Conservation (phyloP, 306 rosid species). For the Pterocarpus santalinus region DNA sequence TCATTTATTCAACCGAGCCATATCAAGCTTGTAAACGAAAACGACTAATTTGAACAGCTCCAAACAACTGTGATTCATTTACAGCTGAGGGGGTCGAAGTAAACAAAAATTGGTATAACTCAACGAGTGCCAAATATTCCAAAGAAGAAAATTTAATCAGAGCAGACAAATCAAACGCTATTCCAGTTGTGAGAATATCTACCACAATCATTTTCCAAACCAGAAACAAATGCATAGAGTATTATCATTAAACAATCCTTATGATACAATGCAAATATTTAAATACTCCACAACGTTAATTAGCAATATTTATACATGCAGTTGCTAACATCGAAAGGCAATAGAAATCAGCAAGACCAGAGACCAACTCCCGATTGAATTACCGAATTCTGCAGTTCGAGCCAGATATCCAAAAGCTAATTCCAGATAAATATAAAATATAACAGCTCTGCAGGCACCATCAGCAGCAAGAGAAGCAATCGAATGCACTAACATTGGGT, state of each 20-base stretch:
- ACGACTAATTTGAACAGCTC: not conserved
- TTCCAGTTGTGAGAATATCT: not conserved
- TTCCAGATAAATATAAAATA: conserved; percentile 30
- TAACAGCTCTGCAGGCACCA: conserved; percentile 41
- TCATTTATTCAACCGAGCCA: not conserved
- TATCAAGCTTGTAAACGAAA: not conserved
- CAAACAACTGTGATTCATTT: not conserved
- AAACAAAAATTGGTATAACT: not conserved
- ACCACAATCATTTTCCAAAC: not conserved
- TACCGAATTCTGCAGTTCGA: conserved; percentile 23
- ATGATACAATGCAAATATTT: conserved; percentile 33
- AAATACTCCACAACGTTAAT: conserved; percentile 6
- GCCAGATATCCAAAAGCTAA: conserved; percentile 41
- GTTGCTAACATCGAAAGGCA: conserved; percentile 39
- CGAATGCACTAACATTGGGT: conserved; percentile 29
- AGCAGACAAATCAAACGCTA: not conserved
- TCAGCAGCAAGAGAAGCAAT: conserved; percentile 27
- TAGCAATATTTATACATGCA: conserved; percentile 4
- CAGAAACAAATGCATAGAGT: not conserved
- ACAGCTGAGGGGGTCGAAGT: not conserved
- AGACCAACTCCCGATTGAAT: conserved; percentile 32
- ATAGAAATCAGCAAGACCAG: conserved; percentile 47
- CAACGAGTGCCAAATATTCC: not conserved
- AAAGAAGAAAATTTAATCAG: not conserved
- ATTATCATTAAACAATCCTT: conserved; percentile 19